Conservation (phyloP, 495 filamentous ascomycete genomes). For the Neurospora terricola region DNA sequence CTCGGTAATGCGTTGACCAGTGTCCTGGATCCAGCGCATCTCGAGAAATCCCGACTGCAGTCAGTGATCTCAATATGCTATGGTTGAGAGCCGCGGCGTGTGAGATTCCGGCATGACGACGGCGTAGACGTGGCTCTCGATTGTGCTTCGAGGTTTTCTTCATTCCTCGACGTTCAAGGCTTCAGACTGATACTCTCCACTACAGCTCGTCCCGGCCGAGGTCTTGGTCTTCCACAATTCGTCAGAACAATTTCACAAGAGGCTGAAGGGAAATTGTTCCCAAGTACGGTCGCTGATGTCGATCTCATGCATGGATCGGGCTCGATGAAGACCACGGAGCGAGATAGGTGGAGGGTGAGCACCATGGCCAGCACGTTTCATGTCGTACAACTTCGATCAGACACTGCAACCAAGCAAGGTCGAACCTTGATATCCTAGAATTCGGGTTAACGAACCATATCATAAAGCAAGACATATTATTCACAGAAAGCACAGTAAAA, state of each 20-base stretch:
- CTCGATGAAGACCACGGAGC: neutral
- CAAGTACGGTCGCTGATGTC: neutral
- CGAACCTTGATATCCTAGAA: neutral
- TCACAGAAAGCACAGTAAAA: neutral
- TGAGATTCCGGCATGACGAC: neutral
- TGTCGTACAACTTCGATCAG: neutral
- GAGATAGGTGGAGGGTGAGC: neutral
- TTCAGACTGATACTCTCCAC: neutral
- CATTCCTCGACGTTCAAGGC: neutral
- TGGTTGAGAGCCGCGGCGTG: neutral
- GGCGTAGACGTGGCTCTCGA: neutral
- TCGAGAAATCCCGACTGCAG: neutral
- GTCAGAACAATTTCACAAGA: neutral
- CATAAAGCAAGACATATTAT: neutral
- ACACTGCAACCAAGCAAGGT: neutral
- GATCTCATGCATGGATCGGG: neutral
- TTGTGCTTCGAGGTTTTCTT: neutral
- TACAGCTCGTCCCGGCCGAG: neutral
- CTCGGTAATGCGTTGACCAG: neutral
- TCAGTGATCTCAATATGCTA: neutral
- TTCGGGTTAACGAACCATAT: neutral
- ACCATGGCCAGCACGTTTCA: neutral
- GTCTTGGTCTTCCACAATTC: neutral
- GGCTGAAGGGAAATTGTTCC: neutral
- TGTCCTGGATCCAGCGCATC: neutral